These are phyloP conservation scores for Saussurea involucrata DNA, from an alignment of 129 eudicot genomes.

Conservation along the genomic window DNA sequence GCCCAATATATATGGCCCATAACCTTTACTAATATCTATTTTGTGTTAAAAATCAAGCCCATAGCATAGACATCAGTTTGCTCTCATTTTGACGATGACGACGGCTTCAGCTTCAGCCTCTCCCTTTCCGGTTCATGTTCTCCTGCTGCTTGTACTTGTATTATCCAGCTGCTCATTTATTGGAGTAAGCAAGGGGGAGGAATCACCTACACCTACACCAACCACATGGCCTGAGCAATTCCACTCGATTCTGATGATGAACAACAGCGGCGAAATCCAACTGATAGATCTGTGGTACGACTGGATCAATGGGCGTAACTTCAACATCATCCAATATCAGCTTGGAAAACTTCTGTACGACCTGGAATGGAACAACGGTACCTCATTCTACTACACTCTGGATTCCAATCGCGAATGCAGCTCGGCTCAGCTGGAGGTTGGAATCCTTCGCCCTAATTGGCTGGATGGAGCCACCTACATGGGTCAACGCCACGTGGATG, in stretches of 20 bases:
- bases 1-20: background rate
- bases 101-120: background rate
- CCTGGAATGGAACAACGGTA: conserved; percentile 82
- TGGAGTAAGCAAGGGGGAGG: background rate
- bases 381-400: conserved; percentile 46
- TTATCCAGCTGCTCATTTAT: background rate
- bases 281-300: conserved; percentile 85
- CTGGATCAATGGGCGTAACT: conserved; percentile 86
- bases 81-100: background rate
- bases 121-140: background rate
- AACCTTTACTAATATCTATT: background rate
- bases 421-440: conserved; percentile 40
- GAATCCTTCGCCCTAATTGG: conserved; percentile 86
- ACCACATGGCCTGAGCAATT: conserved; percentile 70
- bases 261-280: conserved; percentile 41
- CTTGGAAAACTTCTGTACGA: conserved; percentile 60
- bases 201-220: conserved; percentile 51
- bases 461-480: conserved; percentile 69
- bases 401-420: conserved; percentile 26
- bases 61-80: background rate
- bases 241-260: conserved; percentile 62
- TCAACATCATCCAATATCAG: conserved; percentile 74
- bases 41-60: background rate
- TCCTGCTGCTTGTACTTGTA: background rate
- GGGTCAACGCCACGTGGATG: conserved; percentile 52